Base-by-base conservation (phyloP, 116 monocot genomes). In the Cymodocea nodosa region DNA sequence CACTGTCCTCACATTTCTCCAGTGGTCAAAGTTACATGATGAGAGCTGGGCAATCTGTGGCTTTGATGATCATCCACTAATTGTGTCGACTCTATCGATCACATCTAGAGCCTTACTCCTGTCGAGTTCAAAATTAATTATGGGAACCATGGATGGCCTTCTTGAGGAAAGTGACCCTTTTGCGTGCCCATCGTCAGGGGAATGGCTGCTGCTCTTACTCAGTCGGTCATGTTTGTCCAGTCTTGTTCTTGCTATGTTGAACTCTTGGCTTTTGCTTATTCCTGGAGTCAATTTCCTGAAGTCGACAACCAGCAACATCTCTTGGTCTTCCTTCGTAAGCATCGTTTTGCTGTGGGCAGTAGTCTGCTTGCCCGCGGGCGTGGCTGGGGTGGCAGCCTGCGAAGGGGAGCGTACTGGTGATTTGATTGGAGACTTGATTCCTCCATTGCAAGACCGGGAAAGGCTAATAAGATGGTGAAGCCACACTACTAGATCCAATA, bases 261-360 rank as follows among this genome's bases (percentile, higher is more conserved):
- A 92, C 68, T 99, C 98, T 71, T 92, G 98, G 64, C 98, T 64
- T 69, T 83, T 99, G 76, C 98, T 99, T 68, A 99, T 86, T 54
- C 92, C 92, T 11, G 92, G 98, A 0, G 81, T 84, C 56, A 84
- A 52, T 64, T 79, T 91, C 34, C 86, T 68, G 50, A 60, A 77
- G 40, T 78, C 78, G 15, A 70, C 78, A 12, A 60, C 64, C 23
- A 62, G 63, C n/a, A 98, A 70, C 98, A 99, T 99, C 23, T 99
- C 84, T 61, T 71, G 79, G 60, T 99, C 98, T 72, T 99, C 98
- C 44, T 79, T 71, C 6, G 84, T 85, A 18, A 99, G 84, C 16
- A 61, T 25, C 17, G 80, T 35, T 0, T 74, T 30, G 30, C 30
- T 3, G 3, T 30, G 64, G 23, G 70, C 63, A 23, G 50, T 48